Evolutionary conservation across 2,329 filamentous ascomycete species (phyloP).

Genomic region (Gyromitra esculenta): DNA sequence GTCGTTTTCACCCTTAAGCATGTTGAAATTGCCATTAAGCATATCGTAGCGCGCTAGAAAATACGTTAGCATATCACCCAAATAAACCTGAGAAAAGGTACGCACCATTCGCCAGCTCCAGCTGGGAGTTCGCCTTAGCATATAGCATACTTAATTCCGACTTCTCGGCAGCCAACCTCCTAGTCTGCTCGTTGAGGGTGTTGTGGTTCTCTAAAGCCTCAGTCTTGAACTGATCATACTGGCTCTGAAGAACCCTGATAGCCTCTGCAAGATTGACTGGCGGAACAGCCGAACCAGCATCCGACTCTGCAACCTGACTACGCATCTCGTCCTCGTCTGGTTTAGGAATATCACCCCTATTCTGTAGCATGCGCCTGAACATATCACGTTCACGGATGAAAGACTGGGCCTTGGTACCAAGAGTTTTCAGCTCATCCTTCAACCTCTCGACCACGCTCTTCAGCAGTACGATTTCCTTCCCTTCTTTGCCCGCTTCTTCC

Average conservation of each 20-base stretch:
- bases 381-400: slow-evolving; percentile 97
- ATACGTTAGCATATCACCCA: slow-evolving; percentile 20
- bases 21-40: slow-evolving; percentile 84
- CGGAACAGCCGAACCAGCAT: slow-evolving; percentile 59
- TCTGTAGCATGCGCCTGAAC: slow-evolving; percentile 92
- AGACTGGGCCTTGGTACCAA: slow-evolving; percentile 81
- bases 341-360: slow-evolving; percentile 71
- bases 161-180: slow-evolving; percentile 83
- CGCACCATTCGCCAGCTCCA: slow-evolving; percentile 72
- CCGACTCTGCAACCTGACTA: slow-evolving; percentile 57
- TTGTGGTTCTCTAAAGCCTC: slow-evolving; percentile 84
- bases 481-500: slow-evolving; percentile 57
- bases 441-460: slow-evolving; percentile 77
- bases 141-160: slow-evolving; percentile 82
- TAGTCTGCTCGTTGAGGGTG: slow-evolving; percentile 84
- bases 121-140: slow-evolving; percentile 80
- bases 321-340: slow-evolving; percentile 64
- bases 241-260: slow-evolving; percentile 84
- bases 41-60: slow-evolving; percentile 81
- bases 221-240: slow-evolving; percentile 88
- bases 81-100: slow-evolving; percentile 6
- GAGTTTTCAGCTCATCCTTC: slow-evolving; percentile 83
- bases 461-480: slow-evolving; percentile 67
- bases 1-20: slow-evolving; percentile 83
- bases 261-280: slow-evolving; percentile 74